Conservation (phyloP, 441 rosid species). For the Gossypium aridum region DNA sequence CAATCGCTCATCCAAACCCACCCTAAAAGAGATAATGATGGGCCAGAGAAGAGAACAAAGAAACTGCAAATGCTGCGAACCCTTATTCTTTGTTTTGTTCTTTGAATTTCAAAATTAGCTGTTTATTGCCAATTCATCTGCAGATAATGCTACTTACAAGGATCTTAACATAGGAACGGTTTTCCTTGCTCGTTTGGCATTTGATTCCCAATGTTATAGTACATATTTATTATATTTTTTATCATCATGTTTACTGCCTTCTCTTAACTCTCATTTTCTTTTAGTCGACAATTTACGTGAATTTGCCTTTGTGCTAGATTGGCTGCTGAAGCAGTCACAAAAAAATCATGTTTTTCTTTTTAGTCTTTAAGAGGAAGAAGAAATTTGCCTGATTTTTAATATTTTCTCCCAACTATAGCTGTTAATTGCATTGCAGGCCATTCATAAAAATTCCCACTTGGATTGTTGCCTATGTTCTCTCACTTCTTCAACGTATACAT, state of each 20-base stretch:
- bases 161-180: not conserved
- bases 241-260: not conserved
- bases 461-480: slow-evolving; percentile 34
- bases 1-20: no score
- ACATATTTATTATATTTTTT: not conserved
- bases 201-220: slow-evolving; percentile 1
- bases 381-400: not conserved
- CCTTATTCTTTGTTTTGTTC: not conserved
- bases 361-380: not conserved
- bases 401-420: slow-evolving; percentile 11
- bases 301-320: not conserved
- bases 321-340: not conserved
- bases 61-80: not conserved
- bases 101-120: not conserved
- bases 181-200: slow-evolving; percentile 4
- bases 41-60: not conserved
- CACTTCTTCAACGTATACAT: slow-evolving; percentile 43
- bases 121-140: not conserved
- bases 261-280: not conserved
- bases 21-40: not conserved
- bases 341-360: not conserved
- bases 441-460: slow-evolving; percentile 56
- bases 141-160: not conserved
- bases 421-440: slow-evolving; percentile 55
- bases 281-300: not conserved